A percentile compares a stretch with the other conserved stretches of the same genome.
These are phyloP conservation scores for Aspergillus aculeatinus DNA, from an alignment of 2,329 filamentous ascomycete genomes.

Conservation along the genomic window DNA sequence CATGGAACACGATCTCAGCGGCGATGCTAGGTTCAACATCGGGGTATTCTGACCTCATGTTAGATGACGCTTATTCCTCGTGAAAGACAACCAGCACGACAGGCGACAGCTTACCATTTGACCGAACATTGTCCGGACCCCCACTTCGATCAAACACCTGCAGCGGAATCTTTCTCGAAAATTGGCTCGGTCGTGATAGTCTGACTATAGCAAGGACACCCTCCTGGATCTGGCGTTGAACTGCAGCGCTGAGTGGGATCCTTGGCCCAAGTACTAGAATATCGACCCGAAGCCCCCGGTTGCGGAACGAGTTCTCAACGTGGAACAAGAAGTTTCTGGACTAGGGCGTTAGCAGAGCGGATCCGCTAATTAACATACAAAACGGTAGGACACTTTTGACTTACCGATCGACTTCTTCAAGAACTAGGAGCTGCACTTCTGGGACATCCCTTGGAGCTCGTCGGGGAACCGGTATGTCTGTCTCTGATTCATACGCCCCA, in stretches of 20 bases:
- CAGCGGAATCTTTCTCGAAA: constrained; percentile 70
- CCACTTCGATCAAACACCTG: constrained; percentile 81
- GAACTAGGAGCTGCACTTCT: constrained; percentile 82
- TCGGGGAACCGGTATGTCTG: constrained; percentile 69
- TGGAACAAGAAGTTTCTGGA: constrained; percentile 73
- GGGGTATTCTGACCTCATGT: constrained; percentile 64
- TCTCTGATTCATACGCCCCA: constrained; percentile 56
- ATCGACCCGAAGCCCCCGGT: constrained; percentile 70
- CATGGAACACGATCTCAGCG: constrained; percentile 74
- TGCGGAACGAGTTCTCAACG: constrained; percentile 73
- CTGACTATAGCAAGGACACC: constrained; percentile 84
- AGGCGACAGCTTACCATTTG: constrained; percentile 57
- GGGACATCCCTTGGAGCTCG: constrained; percentile 74
- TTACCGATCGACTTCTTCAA: constrained; percentile 68
- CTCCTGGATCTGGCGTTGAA: constrained; percentile 81
- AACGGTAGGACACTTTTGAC: constrained; percentile 6
- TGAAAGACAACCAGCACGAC: background rate
- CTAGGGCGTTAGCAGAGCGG: constrained; percentile 18
- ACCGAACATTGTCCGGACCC: constrained; percentile 73
- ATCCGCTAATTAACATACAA: background rate
- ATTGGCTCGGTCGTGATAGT: constrained; percentile 68
- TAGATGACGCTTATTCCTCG: background rate
- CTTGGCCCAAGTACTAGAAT: constrained; percentile 77
- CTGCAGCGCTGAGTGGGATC: constrained; percentile 73
- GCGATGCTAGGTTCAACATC: constrained; percentile 76